Evolutionary conservation across 2,329 filamentous ascomycete genomes (phyloP), one percentile per base, ranked within the genome.

Genomic region (Scorias spongiosa): DNA sequence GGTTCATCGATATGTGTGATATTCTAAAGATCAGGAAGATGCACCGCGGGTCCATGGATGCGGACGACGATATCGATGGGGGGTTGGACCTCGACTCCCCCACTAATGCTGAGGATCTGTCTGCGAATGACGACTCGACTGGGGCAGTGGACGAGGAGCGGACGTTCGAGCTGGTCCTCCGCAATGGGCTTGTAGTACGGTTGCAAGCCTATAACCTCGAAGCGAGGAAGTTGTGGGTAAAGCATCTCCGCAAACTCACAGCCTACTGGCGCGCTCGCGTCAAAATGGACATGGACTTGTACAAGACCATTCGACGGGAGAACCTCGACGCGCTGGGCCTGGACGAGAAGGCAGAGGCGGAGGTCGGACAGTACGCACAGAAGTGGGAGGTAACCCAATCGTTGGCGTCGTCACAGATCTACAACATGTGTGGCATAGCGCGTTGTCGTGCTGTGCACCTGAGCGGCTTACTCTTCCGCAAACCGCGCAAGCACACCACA

Each of bases 381-480:
- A 81, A 81, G 53, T 82, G 78, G 78, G 78, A 82, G 56, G 76
- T 81, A 17, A 74, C 68, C 12, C 71, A 77, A 49, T 74, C 76
- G 1, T 71, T 72, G 50, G 75, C 78, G n/a, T 78, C 72, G 1
- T 71, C 78, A 1, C 63, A 74, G 34, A 61, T 81, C n/a, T 81
- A 80, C 63, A 78, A 82, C 56, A 71, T 81, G 63, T 82, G 78
- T 57, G 71, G 73, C n/a, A 70, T 81, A 17, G 69, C 73, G 10
- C 69, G 67, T 32, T 82, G 78, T 55, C 73, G 78, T 37, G 66
- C 73, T 14, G 74, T 82, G 43, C 64, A 69, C 67, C 72, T 80
- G 59, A 75, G 75, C 29, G 78, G 78, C 2, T 62, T 68, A 14
- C 65, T 82, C 1, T 81, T 78, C 58, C 71, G 75, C 42, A 82